Base-by-base conservation (phyloP, 1,139 yeast genomes). In the Blastobotrys elegans region DNA sequence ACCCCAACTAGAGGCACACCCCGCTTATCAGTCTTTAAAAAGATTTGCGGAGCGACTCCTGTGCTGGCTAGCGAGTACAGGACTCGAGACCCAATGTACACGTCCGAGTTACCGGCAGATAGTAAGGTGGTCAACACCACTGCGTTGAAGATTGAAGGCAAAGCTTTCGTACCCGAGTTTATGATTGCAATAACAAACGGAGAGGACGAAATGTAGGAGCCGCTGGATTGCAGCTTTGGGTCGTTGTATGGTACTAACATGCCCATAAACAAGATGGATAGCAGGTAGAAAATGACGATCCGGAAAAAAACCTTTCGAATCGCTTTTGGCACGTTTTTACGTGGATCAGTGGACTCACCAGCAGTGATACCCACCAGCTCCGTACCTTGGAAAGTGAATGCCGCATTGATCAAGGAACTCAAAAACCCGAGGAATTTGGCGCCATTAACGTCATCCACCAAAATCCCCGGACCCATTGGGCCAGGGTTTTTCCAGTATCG, bases 281-380 rank as follows among this genome's bases (percentile, higher is more conserved):
- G 64, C 52, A 83, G 61, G 73, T 84, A 85, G 62, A 86, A 85
- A 46, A 85, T 62, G 50, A 82, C 66, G 57, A 86, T 83, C 70
- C 95, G 83, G 74, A 78, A 83, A 63, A 85, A 80, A 22, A 89
- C 84, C 64, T 82, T 73, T 63, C 74, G 82, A 62, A 84, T 80
- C 45, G 95, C 94, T 64, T 77, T 80, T 59, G 92, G 92, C 56
- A 85, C 82, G 52, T 84, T 76, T 59, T 75, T 73, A 67, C 92
- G 75, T 54, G 94, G 94, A 64, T 84, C 79, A 56, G 76, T 73
- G 51, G 89, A 82, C 68, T 85, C 95, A 51, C 87, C 87, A 57
- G 84, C 84, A 17, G 88, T 82, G 57, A 84, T 78, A 63, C 80
- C 82, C 40, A 79, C 78, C 58, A 84, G 71, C 67, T 85, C 95